These are phyloP conservation scores for Taxawa tesnikishii DNA, from an alignment of 2,329 filamentous ascomycete genomes.

Conservation along the genomic window DNA sequence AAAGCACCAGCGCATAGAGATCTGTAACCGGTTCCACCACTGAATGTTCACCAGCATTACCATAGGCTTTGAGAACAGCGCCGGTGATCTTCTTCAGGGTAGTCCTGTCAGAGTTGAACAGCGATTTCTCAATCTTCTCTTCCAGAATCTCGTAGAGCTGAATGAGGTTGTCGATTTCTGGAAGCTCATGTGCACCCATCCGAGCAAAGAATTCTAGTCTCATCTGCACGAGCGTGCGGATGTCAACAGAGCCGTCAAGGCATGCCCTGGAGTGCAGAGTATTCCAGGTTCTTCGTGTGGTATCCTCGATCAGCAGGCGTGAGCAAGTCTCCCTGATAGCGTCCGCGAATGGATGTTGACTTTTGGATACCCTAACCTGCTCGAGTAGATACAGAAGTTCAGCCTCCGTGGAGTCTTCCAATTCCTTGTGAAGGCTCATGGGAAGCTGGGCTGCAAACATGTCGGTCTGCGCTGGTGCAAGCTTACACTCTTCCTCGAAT, in stretches of 20 bases:
- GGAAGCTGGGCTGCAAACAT: conserved; percentile 5
- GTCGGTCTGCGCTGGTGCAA: conserved; percentile 2
- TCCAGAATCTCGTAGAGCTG: conserved; percentile 7
- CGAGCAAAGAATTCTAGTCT: conserved; percentile 6
- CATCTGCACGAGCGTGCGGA: conserved; percentile 4
- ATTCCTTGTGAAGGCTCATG: conserved; percentile 7
- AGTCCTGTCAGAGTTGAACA: conserved; percentile 21
- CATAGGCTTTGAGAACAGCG: conserved; percentile 6
- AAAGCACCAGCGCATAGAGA: conserved; percentile 44
- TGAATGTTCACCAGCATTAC: conserved; percentile 10
- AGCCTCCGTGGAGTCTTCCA: conserved; percentile 7
- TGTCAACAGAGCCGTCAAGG: conserved; percentile 5
- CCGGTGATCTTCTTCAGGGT: conserved; percentile 5
- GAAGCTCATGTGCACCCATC: conserved; percentile 6
- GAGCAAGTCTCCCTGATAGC: conserved; percentile 5
- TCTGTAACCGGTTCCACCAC: conserved; percentile 23
- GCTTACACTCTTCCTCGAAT: conserved; percentile 8
- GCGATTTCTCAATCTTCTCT: conserved; percentile 11
- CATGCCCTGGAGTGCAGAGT: conserved; percentile 7
- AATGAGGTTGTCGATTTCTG: conserved; percentile 6
- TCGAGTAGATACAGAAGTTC: conserved; percentile 7
- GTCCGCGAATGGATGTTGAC: conserved; percentile 5
- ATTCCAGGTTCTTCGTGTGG: conserved; percentile 5
- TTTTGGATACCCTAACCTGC: conserved; percentile 5
- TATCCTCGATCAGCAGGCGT: conserved; percentile 5